phyloP scores from a whole-genome alignment of 176 grass and related monocot genomes.

The Puccinellia tenuiflora region DNA sequence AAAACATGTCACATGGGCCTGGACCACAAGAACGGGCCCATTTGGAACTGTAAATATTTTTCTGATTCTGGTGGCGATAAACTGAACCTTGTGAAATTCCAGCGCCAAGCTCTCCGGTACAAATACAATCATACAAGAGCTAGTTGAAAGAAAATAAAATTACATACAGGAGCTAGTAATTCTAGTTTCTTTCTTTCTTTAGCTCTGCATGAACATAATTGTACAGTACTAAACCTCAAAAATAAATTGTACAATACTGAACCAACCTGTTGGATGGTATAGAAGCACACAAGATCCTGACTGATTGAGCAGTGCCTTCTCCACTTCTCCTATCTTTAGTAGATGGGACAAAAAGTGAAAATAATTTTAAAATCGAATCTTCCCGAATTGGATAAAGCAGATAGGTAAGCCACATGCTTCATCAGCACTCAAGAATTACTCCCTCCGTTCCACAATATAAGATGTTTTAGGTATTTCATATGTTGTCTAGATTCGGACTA shows the following conservation, averaged over 20 bases:
- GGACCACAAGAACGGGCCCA: background rate
- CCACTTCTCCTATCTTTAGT: background rate
- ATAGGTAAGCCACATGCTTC: background rate
- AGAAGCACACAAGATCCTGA: background rate
- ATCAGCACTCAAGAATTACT: background rate
- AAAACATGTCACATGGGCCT: slow-evolving; percentile 17
- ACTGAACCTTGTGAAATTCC: background rate
- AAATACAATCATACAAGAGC: background rate
- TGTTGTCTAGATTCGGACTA: too few relatives aligned
- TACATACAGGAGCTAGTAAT: background rate
- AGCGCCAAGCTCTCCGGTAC: background rate
- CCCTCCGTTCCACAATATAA: too few relatives aligned
- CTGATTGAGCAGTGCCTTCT: background rate
- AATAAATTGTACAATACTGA: too few relatives aligned
- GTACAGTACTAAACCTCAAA: background rate
- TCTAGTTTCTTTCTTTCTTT: background rate
- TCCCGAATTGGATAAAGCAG: background rate
- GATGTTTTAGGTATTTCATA: too few relatives aligned
- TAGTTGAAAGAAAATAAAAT: background rate
- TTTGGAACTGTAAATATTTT: background rate
- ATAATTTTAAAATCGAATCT: background rate
- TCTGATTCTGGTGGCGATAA: background rate
- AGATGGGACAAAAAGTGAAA: background rate
- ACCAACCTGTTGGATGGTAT: background rate
- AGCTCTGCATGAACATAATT: background rate